Conservation (phyloP, 805 yeast genomes). For the Zygoascus flipseniorum region DNA sequence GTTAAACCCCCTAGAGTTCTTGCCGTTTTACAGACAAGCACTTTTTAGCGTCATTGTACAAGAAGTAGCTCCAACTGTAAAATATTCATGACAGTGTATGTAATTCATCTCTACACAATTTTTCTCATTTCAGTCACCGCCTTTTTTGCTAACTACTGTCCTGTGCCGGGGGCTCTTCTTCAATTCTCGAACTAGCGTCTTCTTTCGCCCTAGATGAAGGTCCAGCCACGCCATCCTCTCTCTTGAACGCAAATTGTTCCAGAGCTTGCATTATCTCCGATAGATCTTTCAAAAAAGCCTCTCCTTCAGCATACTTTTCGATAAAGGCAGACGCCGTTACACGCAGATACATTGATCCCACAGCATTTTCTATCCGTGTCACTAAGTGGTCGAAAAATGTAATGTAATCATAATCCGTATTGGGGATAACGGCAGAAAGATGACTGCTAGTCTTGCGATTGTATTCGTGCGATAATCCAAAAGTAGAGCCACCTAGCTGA, state of each 20-base stretch:
- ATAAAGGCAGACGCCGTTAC: conserved; percentile 4
- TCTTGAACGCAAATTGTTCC: not conserved
- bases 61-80: too few species aligned
- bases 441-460: conserved; percentile 11
- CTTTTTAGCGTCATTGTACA: too few species aligned
- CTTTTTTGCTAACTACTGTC: too few species aligned
- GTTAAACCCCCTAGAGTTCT: too few species aligned
- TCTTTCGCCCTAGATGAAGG: not conserved
- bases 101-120: too few species aligned
- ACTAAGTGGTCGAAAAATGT: conserved; percentile 23
- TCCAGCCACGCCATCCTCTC: not conserved
- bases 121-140: too few species aligned
- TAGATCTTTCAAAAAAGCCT: conserved; percentile 3
- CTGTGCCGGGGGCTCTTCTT: too few species aligned
- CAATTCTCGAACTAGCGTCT: too few species aligned
- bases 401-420: conserved; percentile 19
- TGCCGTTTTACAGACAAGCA: too few species aligned
- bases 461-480: conserved; percentile 6
- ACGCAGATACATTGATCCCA: conserved; percentile 22
- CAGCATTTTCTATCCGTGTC: conserved; percentile 27
- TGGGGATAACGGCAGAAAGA: conserved; percentile 13
- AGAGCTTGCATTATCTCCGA: conserved; percentile 1
- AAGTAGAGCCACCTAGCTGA: not conserved
- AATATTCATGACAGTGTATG: too few species aligned
- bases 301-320: conserved; percentile 3